Evolutionary conservation across 192 early-diverging fungal genomes (phyloP).

Genomic region (Blastocladiella britannica): DNA sequence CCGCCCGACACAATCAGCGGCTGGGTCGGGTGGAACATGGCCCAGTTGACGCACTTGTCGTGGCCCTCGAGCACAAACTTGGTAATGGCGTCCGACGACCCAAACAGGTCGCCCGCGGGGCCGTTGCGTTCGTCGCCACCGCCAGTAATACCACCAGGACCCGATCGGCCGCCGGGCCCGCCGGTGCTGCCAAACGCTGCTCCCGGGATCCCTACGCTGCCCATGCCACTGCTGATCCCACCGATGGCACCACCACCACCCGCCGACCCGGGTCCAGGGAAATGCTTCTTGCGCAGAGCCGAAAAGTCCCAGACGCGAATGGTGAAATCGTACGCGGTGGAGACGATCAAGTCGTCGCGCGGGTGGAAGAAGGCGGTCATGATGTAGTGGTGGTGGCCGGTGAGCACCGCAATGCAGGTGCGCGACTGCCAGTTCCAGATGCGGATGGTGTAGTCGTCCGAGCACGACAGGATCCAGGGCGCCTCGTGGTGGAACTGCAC

Average conservation of each 20-base stretch:
- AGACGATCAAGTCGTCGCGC: conserved; percentile 88
- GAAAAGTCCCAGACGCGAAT: conserved; percentile 99
- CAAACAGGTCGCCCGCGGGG: conserved; percentile 61
- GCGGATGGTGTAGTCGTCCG: conserved; percentile 96
- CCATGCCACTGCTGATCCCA: conserved; percentile 2
- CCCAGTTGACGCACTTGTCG: conserved; percentile 94
- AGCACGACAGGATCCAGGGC: conserved; percentile 92
- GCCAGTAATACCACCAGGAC: neutral
- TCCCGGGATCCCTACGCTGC: neutral
- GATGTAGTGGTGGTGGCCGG: conserved; percentile 97
- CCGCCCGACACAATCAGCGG: conserved; percentile 91
- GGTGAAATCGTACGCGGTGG: conserved; percentile 87
- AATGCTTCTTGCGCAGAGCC: conserved; percentile 27
- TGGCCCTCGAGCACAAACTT: conserved; percentile 98
- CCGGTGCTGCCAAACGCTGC: neutral
- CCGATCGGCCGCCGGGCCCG: neutral
- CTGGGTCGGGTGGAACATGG: conserved; percentile 84
- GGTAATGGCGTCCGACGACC: conserved; percentile 82
- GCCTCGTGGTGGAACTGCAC: conserved; percentile 93
- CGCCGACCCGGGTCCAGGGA: neutral
- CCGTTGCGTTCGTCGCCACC: conserved; percentile 1
- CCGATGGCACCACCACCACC: conserved; percentile 3
- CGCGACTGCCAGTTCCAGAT: conserved; percentile 99
- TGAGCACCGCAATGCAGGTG: conserved; percentile 89
- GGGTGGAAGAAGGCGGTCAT: conserved; percentile 98